Percentiles rank a stretch among this genome's conserved stretches.
Evolutionary conservation across 179 eudicot species (phyloP).

Genomic region (Gypsophila paniculata): DNA sequence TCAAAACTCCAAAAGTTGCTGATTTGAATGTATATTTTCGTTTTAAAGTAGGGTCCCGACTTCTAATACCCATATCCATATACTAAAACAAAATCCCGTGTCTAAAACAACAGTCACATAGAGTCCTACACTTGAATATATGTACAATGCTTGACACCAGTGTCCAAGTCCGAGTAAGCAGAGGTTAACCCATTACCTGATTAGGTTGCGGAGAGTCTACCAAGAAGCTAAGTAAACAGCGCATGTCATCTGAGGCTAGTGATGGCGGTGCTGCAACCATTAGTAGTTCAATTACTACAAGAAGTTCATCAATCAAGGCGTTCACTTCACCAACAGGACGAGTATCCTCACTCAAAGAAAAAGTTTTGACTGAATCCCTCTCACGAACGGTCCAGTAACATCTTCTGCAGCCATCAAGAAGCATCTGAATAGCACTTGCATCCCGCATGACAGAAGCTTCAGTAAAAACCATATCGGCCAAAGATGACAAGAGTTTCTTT

Average conservation of each 20-base stretch:
- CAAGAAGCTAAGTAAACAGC: constrained; percentile 85
- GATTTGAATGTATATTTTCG: neutral
- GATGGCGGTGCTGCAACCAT: constrained; percentile 83
- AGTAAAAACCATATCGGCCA: constrained; percentile 96
- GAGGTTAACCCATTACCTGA: constrained; percentile 51
- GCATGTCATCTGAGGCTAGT: constrained; percentile 73
- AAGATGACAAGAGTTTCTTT: constrained; percentile 90
- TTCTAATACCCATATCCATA: neutral
- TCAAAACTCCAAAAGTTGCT: neutral
- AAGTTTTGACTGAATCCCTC: constrained; percentile 75
- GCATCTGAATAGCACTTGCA: constrained; percentile 96
- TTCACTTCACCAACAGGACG: constrained; percentile 96
- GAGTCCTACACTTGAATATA: too few relatives aligned
- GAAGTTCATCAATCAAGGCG: constrained; percentile 91
- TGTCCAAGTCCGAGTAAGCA: too few relatives aligned
- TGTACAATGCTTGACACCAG: too few relatives aligned
- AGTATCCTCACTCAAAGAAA: constrained; percentile 48
- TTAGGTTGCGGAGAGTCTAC: constrained; percentile 92
- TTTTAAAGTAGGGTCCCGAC: neutral
- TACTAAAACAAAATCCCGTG: neutral
- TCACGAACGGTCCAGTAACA: constrained; percentile 90
- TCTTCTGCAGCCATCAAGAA: constrained; percentile 96
- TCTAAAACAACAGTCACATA: neutral
- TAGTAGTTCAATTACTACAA: constrained; percentile 82
- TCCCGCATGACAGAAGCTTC: constrained; percentile 95